phyloP scores from a whole-genome alignment of 305 asterid species.

The Euphrasia arctica region DNA sequence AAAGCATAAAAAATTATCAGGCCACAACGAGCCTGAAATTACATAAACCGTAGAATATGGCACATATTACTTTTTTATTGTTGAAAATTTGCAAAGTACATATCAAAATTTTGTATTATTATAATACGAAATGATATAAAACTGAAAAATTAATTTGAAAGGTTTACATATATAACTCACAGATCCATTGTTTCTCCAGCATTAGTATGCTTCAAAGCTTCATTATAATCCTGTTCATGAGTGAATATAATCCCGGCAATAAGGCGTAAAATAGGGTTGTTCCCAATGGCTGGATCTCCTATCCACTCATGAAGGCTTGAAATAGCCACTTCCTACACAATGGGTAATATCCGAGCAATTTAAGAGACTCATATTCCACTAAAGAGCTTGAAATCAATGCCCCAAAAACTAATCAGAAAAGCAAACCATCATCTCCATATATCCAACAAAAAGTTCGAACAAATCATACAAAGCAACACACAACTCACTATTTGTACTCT shows the following conservation, averaged over 20 bases:
- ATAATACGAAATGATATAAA: not conserved
- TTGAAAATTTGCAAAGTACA: not conserved
- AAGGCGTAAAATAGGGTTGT: constrained; percentile 76
- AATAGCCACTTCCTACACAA: constrained; percentile 61
- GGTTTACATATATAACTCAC: constrained; percentile 43
- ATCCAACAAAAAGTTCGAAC: not conserved
- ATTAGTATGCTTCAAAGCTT: constrained; percentile 89
- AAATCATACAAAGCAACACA: not conserved
- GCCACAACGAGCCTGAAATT: not conserved
- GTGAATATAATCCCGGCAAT: constrained; percentile 79
- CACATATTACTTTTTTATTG: not conserved
- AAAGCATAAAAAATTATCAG: constrained; percentile 16
- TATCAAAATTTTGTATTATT: not conserved
- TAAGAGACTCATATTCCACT: not conserved
- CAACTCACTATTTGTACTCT: not conserved
- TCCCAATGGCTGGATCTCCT: constrained; percentile 87
- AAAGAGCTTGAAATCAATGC: not conserved
- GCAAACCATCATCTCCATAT: constrained; percentile 1
- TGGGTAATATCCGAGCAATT: not conserved
- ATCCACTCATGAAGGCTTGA: constrained; percentile 83
- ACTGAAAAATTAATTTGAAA: not conserved
- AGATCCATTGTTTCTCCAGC: constrained; percentile 93
- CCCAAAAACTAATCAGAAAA: not conserved
- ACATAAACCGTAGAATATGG: not conserved
- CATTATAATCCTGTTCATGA: constrained; percentile 90